Base-by-base conservation (phyloP, 2,329 filamentous ascomycete genomes). In the Aulographum hederae region DNA sequence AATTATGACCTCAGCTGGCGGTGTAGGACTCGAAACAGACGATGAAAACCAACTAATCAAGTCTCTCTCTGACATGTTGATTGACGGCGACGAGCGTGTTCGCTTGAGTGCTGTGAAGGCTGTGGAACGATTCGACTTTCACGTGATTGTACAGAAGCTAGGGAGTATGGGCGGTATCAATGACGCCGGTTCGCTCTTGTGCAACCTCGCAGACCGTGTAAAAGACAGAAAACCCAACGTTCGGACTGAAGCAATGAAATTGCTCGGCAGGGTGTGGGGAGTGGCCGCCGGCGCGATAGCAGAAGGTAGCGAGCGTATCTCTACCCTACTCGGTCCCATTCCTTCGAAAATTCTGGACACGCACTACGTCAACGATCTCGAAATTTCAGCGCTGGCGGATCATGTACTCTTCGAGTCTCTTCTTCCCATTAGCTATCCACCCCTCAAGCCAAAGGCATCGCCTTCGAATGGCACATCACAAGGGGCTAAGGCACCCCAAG, bases 231-330 rank as follows among this genome's bases (percentile, higher is more conserved):
- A 78, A 48, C 69, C 75, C 11, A 62, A 69, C 26, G 80, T 98
- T 8, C 78, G 86, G 35, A 73, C 79, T 25, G 81, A 86, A 43
- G 85, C 82, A 16, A 92, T 93, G 69, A 76, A 73, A 31, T 63
- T 91, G 6, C 60, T 95, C 2, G 80, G 72, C 8, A 80, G 75
- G 38, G 73, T 95, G 18, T 98, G 89, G 89, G 85, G 81, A n/a
- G 85, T 91, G 13, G 86, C 81, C 10, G 72, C 76, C 13, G 80
- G 82, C 13, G 85, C 93, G 44, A 78, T 98, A 43, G 73, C 80
- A 16, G 71, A 77, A 32, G 81, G 80, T 11, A 78, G 86, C 43
- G 81, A 93, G 42, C 61, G 66, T 13, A 76, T 92, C 14, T 68
- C 67, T 10, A 60, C 70, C 6, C 67, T 86, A n/a, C 60, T 98